These are phyloP conservation scores for Aquilaria malaccensis DNA, from an alignment of 345 rosid species.

Conservation along the genomic window DNA sequence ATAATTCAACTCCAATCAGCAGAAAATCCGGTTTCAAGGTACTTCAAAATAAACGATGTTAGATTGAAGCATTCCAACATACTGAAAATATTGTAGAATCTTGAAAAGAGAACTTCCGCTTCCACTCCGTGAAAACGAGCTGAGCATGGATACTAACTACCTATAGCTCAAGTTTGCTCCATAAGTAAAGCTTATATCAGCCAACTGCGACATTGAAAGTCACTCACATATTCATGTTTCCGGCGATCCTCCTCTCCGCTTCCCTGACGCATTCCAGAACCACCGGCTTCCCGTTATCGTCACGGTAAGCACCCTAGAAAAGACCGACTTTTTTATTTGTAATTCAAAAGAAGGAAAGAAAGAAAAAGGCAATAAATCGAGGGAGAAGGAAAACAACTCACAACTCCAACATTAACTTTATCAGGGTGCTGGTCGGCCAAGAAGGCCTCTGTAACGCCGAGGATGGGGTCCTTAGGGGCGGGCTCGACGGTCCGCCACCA, in stretches of 20 bases:
- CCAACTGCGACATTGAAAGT: no score
- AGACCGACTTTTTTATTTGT: not conserved
- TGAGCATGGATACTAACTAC: no score
- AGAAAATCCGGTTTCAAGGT: no score
- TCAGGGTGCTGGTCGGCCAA: slow-evolving; percentile 78
- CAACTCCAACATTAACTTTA: slow-evolving; percentile 96
- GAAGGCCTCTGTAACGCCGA: slow-evolving; percentile 95
- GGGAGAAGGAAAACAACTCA: slow-evolving; percentile 24
- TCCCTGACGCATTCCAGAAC: slow-evolving; percentile 88
- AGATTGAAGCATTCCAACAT: no score
- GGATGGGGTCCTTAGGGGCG: slow-evolving; percentile 90
- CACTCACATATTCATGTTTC: slow-evolving; percentile 64
- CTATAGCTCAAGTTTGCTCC: not conserved
- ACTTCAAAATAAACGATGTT: no score
- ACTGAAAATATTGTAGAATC: no score
- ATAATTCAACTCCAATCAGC: no score
- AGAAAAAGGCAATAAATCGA: not conserved
- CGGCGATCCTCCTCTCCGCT: slow-evolving; percentile 84
- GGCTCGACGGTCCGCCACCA: slow-evolving; percentile 92
- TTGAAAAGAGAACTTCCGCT: no score
- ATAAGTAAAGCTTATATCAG: not conserved
- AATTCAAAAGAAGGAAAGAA: not conserved
- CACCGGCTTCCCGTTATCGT: slow-evolving; percentile 91
- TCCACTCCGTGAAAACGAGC: no score
- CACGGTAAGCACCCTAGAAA: slow-evolving; percentile 87